Conservation (phyloP, 176 grass and related monocot species). For the Eremochloa ophiuroides region DNA sequence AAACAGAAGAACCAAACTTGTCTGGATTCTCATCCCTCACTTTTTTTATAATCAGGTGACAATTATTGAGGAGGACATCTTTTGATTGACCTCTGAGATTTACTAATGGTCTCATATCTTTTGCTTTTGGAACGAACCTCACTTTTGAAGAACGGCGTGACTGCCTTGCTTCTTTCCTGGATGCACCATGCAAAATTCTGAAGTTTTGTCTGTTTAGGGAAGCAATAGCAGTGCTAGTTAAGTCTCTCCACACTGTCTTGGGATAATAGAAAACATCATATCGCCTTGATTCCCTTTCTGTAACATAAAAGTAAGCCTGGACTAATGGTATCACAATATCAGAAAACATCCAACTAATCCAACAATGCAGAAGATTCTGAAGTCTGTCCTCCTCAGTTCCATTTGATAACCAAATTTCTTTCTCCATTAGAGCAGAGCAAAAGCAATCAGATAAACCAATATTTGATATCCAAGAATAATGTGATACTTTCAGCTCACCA, state of each 20-base stretch:
- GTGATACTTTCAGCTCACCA: slow-evolving; percentile 55
- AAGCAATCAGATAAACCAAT: slow-evolving; percentile 45
- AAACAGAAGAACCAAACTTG: slow-evolving; percentile 88
- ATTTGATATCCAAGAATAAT: slow-evolving; percentile 67
- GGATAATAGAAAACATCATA: slow-evolving; percentile 90
- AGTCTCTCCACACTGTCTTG: slow-evolving; percentile 66
- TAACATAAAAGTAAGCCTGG: slow-evolving; percentile 74
- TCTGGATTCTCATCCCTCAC: slow-evolving; percentile 61
- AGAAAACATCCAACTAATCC: slow-evolving; percentile 88
- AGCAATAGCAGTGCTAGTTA: slow-evolving; percentile 48
- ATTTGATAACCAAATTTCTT: slow-evolving; percentile 27
- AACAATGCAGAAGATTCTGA: slow-evolving; percentile 59
- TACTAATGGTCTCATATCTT: slow-evolving; percentile 64
- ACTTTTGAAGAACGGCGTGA: slow-evolving; percentile 50
- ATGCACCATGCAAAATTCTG: slow-evolving; percentile 26
- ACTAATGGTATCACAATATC: slow-evolving; percentile 71
- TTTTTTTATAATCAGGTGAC: slow-evolving; percentile 58
- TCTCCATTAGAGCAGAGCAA: slow-evolving; percentile 31
- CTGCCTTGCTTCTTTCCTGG: slow-evolving; percentile 27
- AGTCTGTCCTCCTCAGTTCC: slow-evolving; percentile 19
- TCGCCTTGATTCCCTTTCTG: slow-evolving; percentile 74
- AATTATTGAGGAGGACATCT: slow-evolving; percentile 40
- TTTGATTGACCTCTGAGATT: slow-evolving; percentile 59
- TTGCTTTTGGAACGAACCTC: slow-evolving; percentile 81
- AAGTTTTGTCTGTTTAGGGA: slow-evolving; percentile 46